phyloP scores from a whole-genome alignment of 1,284 basidiomycete species.

The Coniophora puteana region DNA sequence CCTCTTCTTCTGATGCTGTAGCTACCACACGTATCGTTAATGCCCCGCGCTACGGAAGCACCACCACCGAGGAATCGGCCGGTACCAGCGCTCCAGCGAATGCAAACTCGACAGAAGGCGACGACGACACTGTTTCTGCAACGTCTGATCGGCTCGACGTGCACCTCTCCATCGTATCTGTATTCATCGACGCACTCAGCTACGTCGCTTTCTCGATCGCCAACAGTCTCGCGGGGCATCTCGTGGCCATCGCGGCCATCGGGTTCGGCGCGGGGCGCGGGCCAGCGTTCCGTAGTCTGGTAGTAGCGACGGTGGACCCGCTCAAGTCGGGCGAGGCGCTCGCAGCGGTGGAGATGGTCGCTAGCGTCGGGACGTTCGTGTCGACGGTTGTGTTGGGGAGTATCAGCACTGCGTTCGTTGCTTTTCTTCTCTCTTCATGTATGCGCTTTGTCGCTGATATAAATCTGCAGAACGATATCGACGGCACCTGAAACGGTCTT shows the following conservation, averaged over 20 bases:
- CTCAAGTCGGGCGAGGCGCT: slow-evolving; percentile 28
- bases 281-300: slow-evolving; percentile 25
- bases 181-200: slow-evolving; percentile 12
- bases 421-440: background rate
- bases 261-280: slow-evolving; percentile 16
- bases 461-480: slow-evolving; percentile 17
- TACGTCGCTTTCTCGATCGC: slow-evolving; percentile 15
- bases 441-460: background rate
- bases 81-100: background rate
- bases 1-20: no score
- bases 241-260: no score
- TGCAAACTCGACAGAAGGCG: no score
- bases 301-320: slow-evolving; percentile 27
- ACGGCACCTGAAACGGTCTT: slow-evolving; percentile 17
- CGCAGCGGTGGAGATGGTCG: slow-evolving; percentile 28
- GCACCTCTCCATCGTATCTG: slow-evolving; percentile 23
- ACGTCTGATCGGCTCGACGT: slow-evolving; percentile 28
- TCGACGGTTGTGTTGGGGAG: slow-evolving; percentile 22
- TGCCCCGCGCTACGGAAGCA: background rate
- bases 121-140: slow-evolving; percentile 8
- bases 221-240: no score
- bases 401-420: slow-evolving; percentile 18
- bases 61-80: background rate
- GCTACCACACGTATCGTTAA: no score
- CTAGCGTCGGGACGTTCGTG: slow-evolving; percentile 19